phyloP scores from a whole-genome alignment of 805 yeast species.

The Saturnispora zaruensis region DNA sequence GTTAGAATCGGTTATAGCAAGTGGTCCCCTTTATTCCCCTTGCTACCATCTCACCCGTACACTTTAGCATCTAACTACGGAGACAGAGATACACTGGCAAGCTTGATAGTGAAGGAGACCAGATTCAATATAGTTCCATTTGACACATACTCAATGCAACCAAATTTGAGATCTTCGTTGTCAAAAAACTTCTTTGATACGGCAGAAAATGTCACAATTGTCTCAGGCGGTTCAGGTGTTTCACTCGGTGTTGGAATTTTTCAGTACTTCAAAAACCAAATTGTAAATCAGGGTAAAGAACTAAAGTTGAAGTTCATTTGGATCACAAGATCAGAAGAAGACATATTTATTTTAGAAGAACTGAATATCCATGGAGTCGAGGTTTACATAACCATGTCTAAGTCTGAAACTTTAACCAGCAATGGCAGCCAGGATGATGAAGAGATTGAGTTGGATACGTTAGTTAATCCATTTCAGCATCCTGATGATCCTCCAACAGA shows the following conservation, averaged over 20 bases:
- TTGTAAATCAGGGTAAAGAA: conserved; percentile 19
- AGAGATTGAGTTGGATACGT: conserved; percentile 22
- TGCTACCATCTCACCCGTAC: conserved; percentile 60
- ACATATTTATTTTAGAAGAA: conserved; percentile 38
- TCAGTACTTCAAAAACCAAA: conserved; percentile 30
- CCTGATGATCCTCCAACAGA: conserved; percentile 8
- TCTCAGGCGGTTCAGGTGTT: conserved; percentile 71
- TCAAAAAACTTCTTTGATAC: conserved; percentile 37
- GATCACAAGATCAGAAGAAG: conserved; percentile 42
- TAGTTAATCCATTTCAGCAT: conserved; percentile 10
- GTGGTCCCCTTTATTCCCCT: conserved; percentile 35
- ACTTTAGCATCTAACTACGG: conserved; percentile 40
- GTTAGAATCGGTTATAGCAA: conserved; percentile 37
- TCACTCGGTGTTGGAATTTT: conserved; percentile 52
- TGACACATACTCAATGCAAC: conserved; percentile 31
- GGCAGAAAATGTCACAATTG: conserved; percentile 42
- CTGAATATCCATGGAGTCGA: conserved; percentile 30
- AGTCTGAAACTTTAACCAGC: background rate
- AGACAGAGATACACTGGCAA: conserved; percentile 28
- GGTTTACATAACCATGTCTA: conserved; percentile 30
- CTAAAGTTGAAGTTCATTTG: conserved; percentile 40
- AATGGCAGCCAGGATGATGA: conserved; percentile 11
- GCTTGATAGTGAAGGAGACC: conserved; percentile 40
- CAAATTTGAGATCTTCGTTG: conserved; percentile 36
- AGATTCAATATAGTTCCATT: conserved; percentile 28